Evolutionary conservation across 2,329 filamentous ascomycete genomes (phyloP).

Genomic region (Monilinia polystroma): DNA sequence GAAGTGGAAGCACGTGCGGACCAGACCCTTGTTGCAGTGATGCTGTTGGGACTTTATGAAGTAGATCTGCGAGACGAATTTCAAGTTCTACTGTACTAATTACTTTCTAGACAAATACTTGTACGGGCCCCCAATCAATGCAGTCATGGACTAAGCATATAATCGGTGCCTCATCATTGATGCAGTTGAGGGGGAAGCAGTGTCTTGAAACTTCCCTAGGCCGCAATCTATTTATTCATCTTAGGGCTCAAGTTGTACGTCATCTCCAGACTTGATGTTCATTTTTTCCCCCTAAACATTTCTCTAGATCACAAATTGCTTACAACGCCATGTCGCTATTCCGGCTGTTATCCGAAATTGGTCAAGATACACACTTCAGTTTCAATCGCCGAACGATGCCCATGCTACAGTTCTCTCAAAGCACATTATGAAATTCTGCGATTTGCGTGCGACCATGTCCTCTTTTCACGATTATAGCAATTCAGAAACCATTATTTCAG

Average conservation of each 20-base stretch:
- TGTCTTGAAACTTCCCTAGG: constrained; percentile 51
- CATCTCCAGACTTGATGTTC: not conserved
- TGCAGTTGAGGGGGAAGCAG: constrained; percentile 48
- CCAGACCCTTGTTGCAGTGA: constrained; percentile 35
- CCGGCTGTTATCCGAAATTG: constrained; percentile 50
- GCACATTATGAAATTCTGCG: constrained; percentile 41
- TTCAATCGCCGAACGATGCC: constrained; percentile 27
- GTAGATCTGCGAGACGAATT: constrained; percentile 43
- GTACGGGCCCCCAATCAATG: constrained; percentile 44
- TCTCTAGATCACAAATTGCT: constrained; percentile 49
- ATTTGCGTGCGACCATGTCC: constrained; percentile 33
- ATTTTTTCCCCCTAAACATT: constrained; percentile 36
- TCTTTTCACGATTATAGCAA: constrained; percentile 34
- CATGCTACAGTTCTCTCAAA: constrained; percentile 44
- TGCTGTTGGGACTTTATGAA: constrained; percentile 36
- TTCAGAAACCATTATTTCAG: constrained; percentile 27
- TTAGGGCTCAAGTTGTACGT: constrained; percentile 41
- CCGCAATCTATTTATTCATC: constrained; percentile 54
- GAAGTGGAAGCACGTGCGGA: constrained; percentile 32
- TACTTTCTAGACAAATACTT: constrained; percentile 32
- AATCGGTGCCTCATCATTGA: constrained; percentile 51
- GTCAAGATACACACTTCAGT: constrained; percentile 36
- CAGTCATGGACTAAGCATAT: constrained; percentile 55
- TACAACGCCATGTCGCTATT: constrained; percentile 51
- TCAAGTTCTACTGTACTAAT: constrained; percentile 44